phyloP scores from a whole-genome alignment of 192 early-diverging fungal species.

The Backusella liffmaniae region DNA sequence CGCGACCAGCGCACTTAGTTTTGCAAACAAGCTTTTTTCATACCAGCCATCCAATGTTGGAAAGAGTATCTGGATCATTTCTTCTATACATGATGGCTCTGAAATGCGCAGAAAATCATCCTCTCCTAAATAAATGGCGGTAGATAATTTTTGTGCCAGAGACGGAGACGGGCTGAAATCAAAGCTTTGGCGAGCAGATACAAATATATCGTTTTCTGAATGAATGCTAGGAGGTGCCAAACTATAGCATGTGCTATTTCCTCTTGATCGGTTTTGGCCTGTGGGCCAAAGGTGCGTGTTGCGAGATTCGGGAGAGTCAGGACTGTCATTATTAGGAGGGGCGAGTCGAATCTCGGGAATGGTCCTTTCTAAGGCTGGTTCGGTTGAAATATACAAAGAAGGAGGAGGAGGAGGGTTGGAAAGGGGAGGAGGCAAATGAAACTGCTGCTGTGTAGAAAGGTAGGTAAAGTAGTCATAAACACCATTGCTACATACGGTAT shows the following conservation, averaged over 20 bases:
- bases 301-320: background rate
- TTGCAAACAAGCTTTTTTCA: constrained; percentile 43
- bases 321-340: constrained; percentile 8
- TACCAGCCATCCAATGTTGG: constrained; percentile 57
- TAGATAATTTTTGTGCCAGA: background rate
- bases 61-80: constrained; percentile 41
- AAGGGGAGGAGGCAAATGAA: background rate
- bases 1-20: constrained; percentile 46
- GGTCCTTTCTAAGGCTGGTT: background rate
- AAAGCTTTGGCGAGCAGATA: constrained; percentile 5
- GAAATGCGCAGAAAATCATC: background rate
- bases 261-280: background rate
- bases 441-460: background rate
- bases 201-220: constrained; percentile 7
- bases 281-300: background rate
- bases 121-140: background rate
- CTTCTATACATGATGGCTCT: constrained; percentile 11
- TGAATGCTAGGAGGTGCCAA: constrained; percentile 2
- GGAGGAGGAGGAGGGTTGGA: background rate
- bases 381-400: background rate
- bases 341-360: constrained; percentile 22
- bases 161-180: constrained; percentile 9
- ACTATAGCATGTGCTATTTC: constrained; percentile 1
- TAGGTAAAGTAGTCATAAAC: constrained; percentile 14
- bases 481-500: background rate